Evolutionary conservation across 345 rosid species (phyloP), one percentile per base, ranked within the genome.

Genomic region (Psidium guajava): DNA sequence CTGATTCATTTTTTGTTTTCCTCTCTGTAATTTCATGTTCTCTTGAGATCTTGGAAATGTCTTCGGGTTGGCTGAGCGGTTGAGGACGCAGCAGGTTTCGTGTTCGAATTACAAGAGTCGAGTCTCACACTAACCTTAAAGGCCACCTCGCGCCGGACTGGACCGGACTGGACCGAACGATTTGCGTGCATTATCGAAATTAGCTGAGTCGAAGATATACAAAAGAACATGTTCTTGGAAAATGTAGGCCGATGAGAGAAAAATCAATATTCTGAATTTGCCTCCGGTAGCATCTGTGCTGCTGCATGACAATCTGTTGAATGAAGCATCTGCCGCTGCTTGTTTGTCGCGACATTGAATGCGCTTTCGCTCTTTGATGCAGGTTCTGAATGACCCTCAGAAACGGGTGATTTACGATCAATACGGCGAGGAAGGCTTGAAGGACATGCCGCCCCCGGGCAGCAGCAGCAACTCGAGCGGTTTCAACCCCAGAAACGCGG

Each of bases 401-500:
- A 97, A 92, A 88, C 91, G 95, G 88, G 93, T 91, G 8, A 85
- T 91, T 28, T 97, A 93, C 86, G 99, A 97, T 86, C 99, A 94
- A 82, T 90, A 93, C 77, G 99, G 99, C 6, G 98, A 96, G 91
- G 99, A 97, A 90, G 99, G 99, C 8, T 88, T 97, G 84, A 97
- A 93, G 88, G 99, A 95, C 85, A 89, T 89, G 88, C 98, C 98
- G 15, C 93, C 95, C 11, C 89, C 95, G 0, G 92, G 93, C 58
- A 92, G 83, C 85, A 55, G 86, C 6, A 89, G 89, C 82, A 93
- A 91, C 85, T 85, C 90, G 5, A 89, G 82, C 27, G 98, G 98
- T 15, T 97, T 97, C 86, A 95, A 95, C 90, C 99, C 99, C 1
- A 93, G 99, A 87, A 95, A 95, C 84, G 99, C 99, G 2, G 97